These are phyloP conservation scores for Hordeum pubiflorum DNA, from an alignment of 202 grass and related monocot species.

Conservation along the genomic window DNA sequence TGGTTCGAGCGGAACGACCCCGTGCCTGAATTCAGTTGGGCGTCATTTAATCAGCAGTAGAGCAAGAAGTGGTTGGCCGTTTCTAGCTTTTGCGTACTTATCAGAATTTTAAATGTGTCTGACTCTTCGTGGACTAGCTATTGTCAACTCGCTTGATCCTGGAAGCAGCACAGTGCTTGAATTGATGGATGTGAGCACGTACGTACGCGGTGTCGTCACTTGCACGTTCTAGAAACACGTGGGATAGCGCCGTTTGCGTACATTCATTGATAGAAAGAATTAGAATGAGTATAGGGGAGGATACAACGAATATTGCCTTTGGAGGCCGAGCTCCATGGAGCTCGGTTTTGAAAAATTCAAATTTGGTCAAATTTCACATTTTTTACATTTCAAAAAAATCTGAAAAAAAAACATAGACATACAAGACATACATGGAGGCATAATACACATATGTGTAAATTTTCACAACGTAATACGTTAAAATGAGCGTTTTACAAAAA, in stretches of 20 bases:
- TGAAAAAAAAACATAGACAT: too few relatives aligned
- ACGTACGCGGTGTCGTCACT: background rate
- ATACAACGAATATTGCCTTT: too few relatives aligned
- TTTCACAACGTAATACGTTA: too few relatives aligned
- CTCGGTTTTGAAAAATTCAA: too few relatives aligned
- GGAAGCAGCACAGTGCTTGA: background rate
- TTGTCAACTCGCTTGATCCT: background rate
- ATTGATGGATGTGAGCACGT: background rate
- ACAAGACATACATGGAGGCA: too few relatives aligned
- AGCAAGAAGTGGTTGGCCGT: conserved; percentile 14
- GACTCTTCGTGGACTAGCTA: background rate
- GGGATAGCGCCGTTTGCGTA: background rate
- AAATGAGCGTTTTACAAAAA: too few relatives aligned
- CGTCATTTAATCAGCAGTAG: background rate
- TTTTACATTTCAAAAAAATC: too few relatives aligned
- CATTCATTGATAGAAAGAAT: too few relatives aligned
- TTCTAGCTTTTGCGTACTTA: conserved; percentile 14
- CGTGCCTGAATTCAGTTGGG: background rate
- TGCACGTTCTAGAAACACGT: background rate
- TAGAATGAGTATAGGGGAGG: too few relatives aligned
- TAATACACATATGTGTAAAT: too few relatives aligned
- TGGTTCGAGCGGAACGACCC: background rate
- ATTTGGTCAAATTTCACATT: too few relatives aligned
- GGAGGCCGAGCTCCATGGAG: too few relatives aligned
- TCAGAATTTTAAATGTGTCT: conserved; percentile 24